phyloP scores from a whole-genome alignment of 768 basidiomycete species.

The Sporobolomyces phaffii region DNA sequence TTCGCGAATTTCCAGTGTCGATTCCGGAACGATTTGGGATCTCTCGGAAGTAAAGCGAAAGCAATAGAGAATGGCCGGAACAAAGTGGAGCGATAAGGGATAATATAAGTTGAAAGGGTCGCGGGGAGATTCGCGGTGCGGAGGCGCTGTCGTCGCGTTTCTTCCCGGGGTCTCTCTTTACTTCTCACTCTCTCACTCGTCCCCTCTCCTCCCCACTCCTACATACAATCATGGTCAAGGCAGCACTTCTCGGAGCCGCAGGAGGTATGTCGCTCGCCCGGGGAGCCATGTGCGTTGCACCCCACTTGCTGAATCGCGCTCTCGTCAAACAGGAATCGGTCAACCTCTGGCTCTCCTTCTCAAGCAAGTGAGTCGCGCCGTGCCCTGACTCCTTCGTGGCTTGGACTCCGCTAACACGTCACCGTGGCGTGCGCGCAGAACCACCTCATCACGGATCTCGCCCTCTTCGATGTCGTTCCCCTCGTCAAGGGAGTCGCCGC shows the following conservation, averaged over 20 bases:
- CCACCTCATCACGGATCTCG: constrained; percentile 54
- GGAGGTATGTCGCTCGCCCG: constrained; percentile 2
- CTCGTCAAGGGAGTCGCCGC: constrained; percentile 60
- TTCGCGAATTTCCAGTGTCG: neutral
- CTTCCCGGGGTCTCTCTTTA: neutral
- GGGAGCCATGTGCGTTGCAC: neutral
- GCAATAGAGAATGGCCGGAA: neutral
- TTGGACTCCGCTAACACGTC: no score
- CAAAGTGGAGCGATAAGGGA: neutral
- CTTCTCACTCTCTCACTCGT: neutral
- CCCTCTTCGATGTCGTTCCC: constrained; percentile 92
- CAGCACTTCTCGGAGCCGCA: constrained; percentile 88
- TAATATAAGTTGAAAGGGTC: neutral
- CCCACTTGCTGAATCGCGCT: neutral
- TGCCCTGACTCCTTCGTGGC: no score
- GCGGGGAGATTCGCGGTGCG: neutral
- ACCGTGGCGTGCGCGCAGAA: constrained; percentile 7
- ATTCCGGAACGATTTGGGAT: neutral
- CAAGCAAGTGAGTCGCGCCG: constrained; percentile 60
- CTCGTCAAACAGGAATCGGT: constrained; percentile 67
- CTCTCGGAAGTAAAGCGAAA: neutral
- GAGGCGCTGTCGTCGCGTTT: neutral
- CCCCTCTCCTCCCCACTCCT: constrained; percentile 1
- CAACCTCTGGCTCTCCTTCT: constrained; percentile 89
- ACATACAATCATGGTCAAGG: constrained; percentile 60